Evolutionary conservation across 768 basidiomycete genomes (phyloP), one percentile per base, ranked within the genome.

Genomic region (Calvatia gigantea): DNA sequence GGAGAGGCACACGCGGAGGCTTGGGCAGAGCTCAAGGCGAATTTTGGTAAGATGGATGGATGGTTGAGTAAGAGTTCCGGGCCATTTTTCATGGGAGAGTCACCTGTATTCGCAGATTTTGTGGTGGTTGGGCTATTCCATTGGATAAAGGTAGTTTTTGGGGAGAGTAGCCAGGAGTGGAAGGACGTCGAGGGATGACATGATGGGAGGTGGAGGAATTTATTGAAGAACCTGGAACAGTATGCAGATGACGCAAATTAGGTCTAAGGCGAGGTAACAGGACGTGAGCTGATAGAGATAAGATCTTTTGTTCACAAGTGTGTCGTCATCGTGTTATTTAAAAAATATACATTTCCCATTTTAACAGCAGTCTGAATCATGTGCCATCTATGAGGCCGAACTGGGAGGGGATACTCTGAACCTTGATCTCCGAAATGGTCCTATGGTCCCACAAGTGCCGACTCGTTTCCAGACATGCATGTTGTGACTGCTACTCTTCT

Each of bases 21-120:
- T 41, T 80, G 78, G 77, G 64, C 64, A 38, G 65, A 68, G 27
- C 19, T 60, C 19, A 42, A 53, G 37, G 45, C 21, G n/a, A 14
- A 35, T 11, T 59, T 51, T 11, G 43, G 56, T n/a, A 31, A 8
- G 11, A 21, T 59, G 14, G 28, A 56, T 33, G 48, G 25, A 7
- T 59, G 58, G 58, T 51, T 43, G 15, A 55, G 43, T 14, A 46
- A 59, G 43, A 23, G 31, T 7, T 2, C 21, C 1, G 47, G 52
- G 4, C 33, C 39, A 4, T 51, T 51, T n/a, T 46, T 54, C 14
- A 37, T 58, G 47, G 59, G 62, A 37, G 44, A 58, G 12, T 32
- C 33, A 23, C 31, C 54, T 8, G 43, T 56, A 1, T 61, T 61
- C 17, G 58, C 57, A 1, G 62, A 62, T 38, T 51, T 60, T 19